A percentile compares a stretch with the other conserved stretches of the same genome.
Evolutionary conservation across 2,329 filamentous ascomycete species (phyloP).

Genomic region (Rutstroemia sydowiana): DNA sequence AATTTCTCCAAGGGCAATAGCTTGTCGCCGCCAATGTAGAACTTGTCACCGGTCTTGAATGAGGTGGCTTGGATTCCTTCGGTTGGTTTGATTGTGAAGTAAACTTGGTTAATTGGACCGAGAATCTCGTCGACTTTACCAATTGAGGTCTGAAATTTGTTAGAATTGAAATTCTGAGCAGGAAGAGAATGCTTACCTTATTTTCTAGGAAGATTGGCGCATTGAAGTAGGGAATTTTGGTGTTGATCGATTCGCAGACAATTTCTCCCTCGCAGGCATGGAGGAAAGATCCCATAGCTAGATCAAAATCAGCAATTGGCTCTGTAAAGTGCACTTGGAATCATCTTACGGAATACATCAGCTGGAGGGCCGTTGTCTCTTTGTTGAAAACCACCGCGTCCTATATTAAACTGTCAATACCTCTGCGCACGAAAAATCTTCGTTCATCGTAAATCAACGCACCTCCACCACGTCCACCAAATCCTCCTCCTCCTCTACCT

Average conservation of each 20-base stretch:
- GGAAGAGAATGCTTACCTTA: slow-evolving; percentile 50
- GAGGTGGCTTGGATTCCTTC: slow-evolving; percentile 92
- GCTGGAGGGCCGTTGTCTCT: slow-evolving; percentile 55
- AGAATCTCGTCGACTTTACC: slow-evolving; percentile 98
- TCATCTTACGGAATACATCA: slow-evolving; percentile 46
- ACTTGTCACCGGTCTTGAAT: slow-evolving; percentile 95
- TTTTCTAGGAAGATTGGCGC: slow-evolving; percentile 98
- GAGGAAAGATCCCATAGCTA: slow-evolving; percentile 89
- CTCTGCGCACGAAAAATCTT: slow-evolving; percentile 8
- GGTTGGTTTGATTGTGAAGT: slow-evolving; percentile 95
- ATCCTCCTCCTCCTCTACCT: slow-evolving; percentile 38
- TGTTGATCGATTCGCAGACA: slow-evolving; percentile 90
- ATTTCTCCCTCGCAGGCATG: slow-evolving; percentile 97
- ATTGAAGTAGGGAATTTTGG: slow-evolving; percentile 98
- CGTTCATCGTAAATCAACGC: slow-evolving; percentile 26
- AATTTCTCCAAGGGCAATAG: slow-evolving; percentile 92
- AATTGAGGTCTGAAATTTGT: slow-evolving; percentile 57
- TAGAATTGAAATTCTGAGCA: background rate
- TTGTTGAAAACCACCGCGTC: slow-evolving; percentile 55
- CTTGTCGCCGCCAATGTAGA: slow-evolving; percentile 93
- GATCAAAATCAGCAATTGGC: slow-evolving; percentile 14
- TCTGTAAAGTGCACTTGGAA: background rate
- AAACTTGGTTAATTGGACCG: slow-evolving; percentile 94
- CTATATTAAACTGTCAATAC: slow-evolving; percentile 32
- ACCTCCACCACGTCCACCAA: slow-evolving; percentile 39